Evolutionary conservation across 108 stramenopile species (phyloP), one percentile per base, ranked within the genome.

Genomic region (Nitzschia sp.): DNA sequence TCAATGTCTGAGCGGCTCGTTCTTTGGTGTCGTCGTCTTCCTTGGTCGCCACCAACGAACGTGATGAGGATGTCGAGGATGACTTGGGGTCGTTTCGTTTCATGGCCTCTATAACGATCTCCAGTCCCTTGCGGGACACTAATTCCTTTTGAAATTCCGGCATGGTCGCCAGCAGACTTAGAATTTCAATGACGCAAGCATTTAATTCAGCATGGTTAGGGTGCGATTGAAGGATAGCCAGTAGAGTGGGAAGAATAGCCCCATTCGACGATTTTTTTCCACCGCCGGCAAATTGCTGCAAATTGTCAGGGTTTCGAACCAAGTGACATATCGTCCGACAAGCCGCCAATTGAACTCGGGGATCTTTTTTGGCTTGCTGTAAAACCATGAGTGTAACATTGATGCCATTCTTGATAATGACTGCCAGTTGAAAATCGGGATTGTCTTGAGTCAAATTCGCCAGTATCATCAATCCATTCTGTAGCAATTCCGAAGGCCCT

Each of bases 321-420:
- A 41, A 6, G 13, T 41, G 6, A 41, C 38, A 41, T 9, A 50
- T 16, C 13, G 21, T 50, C 4, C 19, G 17, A 50, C 48, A 50
- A 4, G 48, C 48, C 4, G 48, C 48, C 48, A 21, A 50, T 50
- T 50, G 48, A n/a, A 50, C 21, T 21, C 48, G 17, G 21, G 5
- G 4, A 13, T 9, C 9, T 6, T 9, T 6, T 22, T 50, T 11
- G 9, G 48, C 16, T 21, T 50, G 13, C 19, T 50, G 48, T n/a
- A 50, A 50, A 5, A 50, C 19, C 48, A 50, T 50, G 48, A 50
- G 13, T 11, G 4, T n/a, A 4, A 50, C 48, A 50, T 50, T 50
- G 19, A 50, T 50, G 4, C 48, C 48, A 21, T 50, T 50, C 48
- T 50, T 50, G 48, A 50, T n/a, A 50, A 50, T 50, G 48, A 50